Conservation (phyloP, 768 basidiomycete species). For the Leucocoprinus sp. region DNA sequence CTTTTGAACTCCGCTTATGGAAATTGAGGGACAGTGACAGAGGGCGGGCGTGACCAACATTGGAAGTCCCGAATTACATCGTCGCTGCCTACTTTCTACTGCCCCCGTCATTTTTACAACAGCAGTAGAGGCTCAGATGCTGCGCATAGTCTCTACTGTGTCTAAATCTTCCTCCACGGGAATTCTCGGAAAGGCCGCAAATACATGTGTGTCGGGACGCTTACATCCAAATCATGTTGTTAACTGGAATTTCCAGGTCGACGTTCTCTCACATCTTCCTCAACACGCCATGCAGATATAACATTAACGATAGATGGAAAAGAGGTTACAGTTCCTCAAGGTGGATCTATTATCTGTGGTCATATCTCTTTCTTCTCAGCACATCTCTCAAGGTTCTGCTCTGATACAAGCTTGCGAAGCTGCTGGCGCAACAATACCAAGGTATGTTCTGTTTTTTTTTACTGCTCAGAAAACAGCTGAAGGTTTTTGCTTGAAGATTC, state of each 20-base stretch:
- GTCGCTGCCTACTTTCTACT: conserved; percentile 21
- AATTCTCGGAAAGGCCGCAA: conserved; percentile 57
- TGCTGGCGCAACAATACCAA: conserved; percentile 72
- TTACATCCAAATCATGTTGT: conserved; percentile 1
- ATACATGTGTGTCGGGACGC: conserved; percentile 12
- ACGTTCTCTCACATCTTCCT: conserved; percentile 58
- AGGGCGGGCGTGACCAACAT: conserved; percentile 27
- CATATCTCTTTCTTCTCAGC: not conserved
- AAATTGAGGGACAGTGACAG: conserved; percentile 30
- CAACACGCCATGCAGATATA: conserved; percentile 65
- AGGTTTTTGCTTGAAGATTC: conserved; percentile 40
- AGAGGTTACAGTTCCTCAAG: conserved; percentile 95
- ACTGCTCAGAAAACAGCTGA: conserved; percentile 10
- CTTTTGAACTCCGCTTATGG: conserved; percentile 24
- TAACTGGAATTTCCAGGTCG: conserved; percentile 32
- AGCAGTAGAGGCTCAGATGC: conserved; percentile 33
- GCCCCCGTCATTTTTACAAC: conserved; percentile 18
- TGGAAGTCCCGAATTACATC: conserved; percentile 25
- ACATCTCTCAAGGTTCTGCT: conserved; percentile 63
- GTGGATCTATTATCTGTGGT: conserved; percentile 34
- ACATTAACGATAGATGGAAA: conserved; percentile 95
- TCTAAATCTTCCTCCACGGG: conserved; percentile 59
- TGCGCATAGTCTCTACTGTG: conserved; percentile 57
- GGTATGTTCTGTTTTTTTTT: conserved; percentile 33
- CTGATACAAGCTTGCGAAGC: conserved; percentile 95